Conservation (phyloP, 2,329 filamentous ascomycete genomes). For the Xylaria hypoxylon region DNA sequence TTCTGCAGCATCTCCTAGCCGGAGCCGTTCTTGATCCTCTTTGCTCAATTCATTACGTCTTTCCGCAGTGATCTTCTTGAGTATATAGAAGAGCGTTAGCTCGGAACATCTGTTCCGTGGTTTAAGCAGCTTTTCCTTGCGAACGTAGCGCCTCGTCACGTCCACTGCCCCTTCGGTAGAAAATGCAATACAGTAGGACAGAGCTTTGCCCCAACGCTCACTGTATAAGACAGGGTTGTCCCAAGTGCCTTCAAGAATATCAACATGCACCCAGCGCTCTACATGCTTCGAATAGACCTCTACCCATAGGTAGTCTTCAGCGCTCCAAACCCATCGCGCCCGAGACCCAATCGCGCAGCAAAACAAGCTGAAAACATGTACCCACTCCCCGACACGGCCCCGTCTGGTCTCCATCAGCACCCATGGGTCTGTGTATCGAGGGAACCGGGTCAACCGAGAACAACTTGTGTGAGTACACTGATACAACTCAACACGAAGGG, state of each 20-base stretch:
- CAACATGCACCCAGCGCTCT: constrained; percentile 13
- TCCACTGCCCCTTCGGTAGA: constrained; percentile 11
- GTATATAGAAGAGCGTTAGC: constrained; percentile 13
- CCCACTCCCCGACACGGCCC: constrained; percentile 13
- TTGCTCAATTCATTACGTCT: constrained; percentile 5
- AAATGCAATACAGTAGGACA: constrained; percentile 16
- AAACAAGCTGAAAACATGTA: constrained; percentile 8
- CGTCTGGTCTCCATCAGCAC: constrained; percentile 11
- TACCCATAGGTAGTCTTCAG: constrained; percentile 8
- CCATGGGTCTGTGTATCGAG: constrained; percentile 18
- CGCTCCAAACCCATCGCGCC: constrained; percentile 9
- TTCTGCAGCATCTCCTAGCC: not conserved
- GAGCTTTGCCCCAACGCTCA: constrained; percentile 5
- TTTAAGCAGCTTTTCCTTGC: not conserved
- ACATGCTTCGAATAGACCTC: constrained; percentile 13
- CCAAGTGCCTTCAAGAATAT: constrained; percentile 3
- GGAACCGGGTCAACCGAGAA: constrained; percentile 3
- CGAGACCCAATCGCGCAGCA: constrained; percentile 10
- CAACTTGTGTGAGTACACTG: not conserved
- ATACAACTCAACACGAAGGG: constrained; percentile 9
- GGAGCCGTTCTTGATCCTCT: constrained; percentile 2
- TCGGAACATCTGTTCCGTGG: constrained; percentile 7
- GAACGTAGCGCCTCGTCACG: constrained; percentile 15
- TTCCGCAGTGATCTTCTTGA: constrained; percentile 16
- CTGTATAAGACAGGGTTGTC: constrained; percentile 9